Conservation (phyloP, 2,329 filamentous ascomycete species). For the Ceratocystis alfenasii region DNA sequence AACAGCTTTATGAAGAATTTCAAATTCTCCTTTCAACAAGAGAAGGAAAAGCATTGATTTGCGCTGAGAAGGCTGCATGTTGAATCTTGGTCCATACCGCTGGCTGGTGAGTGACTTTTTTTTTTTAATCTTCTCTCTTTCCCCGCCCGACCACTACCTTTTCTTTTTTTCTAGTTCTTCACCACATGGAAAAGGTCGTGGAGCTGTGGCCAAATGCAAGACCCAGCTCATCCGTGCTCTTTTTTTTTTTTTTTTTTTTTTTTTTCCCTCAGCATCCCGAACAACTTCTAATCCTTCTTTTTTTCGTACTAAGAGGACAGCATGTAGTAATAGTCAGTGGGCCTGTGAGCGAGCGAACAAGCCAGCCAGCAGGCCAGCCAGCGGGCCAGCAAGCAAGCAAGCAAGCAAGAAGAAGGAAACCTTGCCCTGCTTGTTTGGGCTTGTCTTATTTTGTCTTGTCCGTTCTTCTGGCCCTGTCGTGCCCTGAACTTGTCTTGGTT, state of each 20-base stretch:
- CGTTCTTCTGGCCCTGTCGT: background rate
- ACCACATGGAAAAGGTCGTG: no score
- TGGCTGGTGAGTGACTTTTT: no score
- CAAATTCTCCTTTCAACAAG: background rate
- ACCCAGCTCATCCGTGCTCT: background rate
- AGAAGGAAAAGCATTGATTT: no score
- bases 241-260: background rate
- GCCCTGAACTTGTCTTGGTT: background rate
- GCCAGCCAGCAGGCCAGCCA: background rate
- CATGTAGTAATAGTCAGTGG: background rate
- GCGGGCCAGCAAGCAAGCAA: background rate
- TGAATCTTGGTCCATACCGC: no score
- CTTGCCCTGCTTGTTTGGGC: background rate
- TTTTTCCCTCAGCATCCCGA: no score
- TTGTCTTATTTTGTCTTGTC: background rate
- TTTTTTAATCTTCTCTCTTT: no score
- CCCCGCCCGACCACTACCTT: no score
- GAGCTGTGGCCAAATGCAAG: background rate
- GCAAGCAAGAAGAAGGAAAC: background rate
- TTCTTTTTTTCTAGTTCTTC: no score
- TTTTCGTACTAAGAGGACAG: no score
- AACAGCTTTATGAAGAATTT: no score
- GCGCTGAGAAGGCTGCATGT: no score
- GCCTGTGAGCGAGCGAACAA: background rate
- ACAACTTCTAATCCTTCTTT: no score